Evolutionary conservation across 2,329 filamentous ascomycete species (phyloP).

Genomic region (Biscogniauxia sp.): DNA sequence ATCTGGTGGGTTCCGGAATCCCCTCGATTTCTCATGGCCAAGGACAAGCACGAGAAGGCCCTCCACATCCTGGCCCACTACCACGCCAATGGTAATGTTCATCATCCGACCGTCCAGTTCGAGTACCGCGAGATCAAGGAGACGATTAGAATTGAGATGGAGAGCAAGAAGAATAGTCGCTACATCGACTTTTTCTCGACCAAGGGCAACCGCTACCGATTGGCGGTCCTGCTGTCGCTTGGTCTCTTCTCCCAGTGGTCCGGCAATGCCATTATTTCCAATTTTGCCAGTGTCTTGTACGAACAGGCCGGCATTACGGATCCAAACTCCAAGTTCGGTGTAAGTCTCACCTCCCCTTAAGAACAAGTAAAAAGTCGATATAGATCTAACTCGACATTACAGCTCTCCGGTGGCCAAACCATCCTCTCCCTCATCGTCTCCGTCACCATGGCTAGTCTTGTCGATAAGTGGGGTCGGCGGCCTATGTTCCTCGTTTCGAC

Average conservation of each 20-base stretch:
- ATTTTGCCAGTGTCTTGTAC: conserved; percentile 56
- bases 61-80: conserved; percentile 52
- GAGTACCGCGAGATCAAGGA: conserved; percentile 60
- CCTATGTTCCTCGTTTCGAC: conserved; percentile 51
- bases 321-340: conserved; percentile 43
- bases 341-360: conserved; percentile 24
- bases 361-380: conserved; percentile 14
- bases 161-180: conserved; percentile 44
- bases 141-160: conserved; percentile 52
- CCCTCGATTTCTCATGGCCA: conserved; percentile 46
- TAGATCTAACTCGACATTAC: conserved; percentile 26
- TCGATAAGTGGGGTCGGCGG: conserved; percentile 55
- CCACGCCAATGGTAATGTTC: conserved; percentile 53
- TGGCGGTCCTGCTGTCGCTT: conserved; percentile 51
- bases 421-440: conserved; percentile 52
- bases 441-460: conserved; percentile 48
- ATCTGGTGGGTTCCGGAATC: conserved; percentile 43
- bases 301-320: conserved; percentile 49
- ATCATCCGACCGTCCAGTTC: conserved; percentile 55
- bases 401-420: conserved; percentile 48
- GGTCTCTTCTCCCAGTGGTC: conserved; percentile 61
- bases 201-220: conserved; percentile 55
- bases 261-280: conserved; percentile 58
- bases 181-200: conserved; percentile 55
- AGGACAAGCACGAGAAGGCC: conserved; percentile 54